Evolutionary conservation across 192 early-diverging fungal species (phyloP).

Genomic region (Podila verticillata): DNA sequence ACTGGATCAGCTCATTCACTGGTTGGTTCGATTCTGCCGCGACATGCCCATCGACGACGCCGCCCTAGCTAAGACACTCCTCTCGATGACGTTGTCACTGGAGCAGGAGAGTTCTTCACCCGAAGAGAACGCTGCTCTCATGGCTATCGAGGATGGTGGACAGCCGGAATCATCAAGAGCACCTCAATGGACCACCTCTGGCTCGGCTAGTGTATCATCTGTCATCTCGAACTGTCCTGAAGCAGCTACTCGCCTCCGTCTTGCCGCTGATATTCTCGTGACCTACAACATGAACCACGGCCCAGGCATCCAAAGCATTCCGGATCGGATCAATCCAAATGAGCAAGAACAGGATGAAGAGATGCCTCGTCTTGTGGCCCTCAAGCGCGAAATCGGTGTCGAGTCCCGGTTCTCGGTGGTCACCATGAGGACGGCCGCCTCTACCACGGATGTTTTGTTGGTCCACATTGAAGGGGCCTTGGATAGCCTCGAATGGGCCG

Average conservation of each 20-base stretch:
- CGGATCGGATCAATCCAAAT: conserved; percentile 45
- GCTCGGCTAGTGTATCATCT: conserved; percentile 13
- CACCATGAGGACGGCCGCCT: conserved; percentile 49
- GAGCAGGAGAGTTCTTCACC: conserved; percentile 34
- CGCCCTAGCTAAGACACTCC: conserved; percentile 42
- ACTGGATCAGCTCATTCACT: conserved; percentile 44
- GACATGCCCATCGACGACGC: conserved; percentile 58
- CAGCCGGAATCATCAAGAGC: neutral
- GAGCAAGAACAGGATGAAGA: conserved; percentile 37
- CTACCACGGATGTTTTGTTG: conserved; percentile 50
- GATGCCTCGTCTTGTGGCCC: neutral
- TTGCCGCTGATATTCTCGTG: conserved; percentile 38
- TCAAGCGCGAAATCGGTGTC: conserved; percentile 16
- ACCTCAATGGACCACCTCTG: neutral
- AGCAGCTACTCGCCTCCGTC: conserved; percentile 30
- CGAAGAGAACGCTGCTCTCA: conserved; percentile 13
- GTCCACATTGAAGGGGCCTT: conserved; percentile 53
- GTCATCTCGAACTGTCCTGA: conserved; percentile 21
- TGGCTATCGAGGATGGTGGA: neutral
- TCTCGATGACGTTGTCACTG: conserved; percentile 52
- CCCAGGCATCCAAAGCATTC: conserved; percentile 17
- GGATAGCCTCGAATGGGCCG: conserved; percentile 62
- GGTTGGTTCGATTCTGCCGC: conserved; percentile 52
- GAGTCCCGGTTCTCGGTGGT: conserved; percentile 49
- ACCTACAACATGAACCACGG: conserved; percentile 29